Evolutionary conservation across 2,329 filamentous ascomycete species (phyloP), one percentile per base, ranked within the genome.

Genomic region (Colletotrichum shisoi): DNA sequence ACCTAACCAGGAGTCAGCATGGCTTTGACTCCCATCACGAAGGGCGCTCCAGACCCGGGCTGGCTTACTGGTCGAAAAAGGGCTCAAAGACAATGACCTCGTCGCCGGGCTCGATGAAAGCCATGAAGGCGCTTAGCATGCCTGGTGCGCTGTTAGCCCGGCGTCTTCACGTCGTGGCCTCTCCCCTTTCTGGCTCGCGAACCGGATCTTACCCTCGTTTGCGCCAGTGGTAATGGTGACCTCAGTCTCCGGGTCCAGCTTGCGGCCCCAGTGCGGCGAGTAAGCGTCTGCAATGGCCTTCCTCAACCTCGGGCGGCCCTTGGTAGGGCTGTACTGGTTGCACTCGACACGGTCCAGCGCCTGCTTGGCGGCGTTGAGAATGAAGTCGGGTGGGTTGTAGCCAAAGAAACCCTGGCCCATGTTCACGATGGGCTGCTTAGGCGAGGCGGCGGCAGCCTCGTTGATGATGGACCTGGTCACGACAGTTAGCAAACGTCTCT

Each of bases 31-130:
- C 31, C 31, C 2, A 27, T 5, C 34, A 34, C 8, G 24, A 12
- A 48, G 27, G 17, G 17, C 5, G n/a, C 17, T 7, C 34, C 27
- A 8, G 15, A 13, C 21, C 19, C 1, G 5, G 13, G 31, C 83
- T 8, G 13, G 31, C 83, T 76, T 77, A 92, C 89, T 99, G 95
- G 79, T 99, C 95, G 77, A 98, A 99, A 81, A 97, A 99, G 12
- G 95, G 95, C 81, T 99, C 95, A 77, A 99, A 97, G 63, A 99
- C 87, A 71, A 99, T 97, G 71, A 97, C 95, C 79, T 99, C 95
- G 75, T 99, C 95, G 13, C 93, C 95, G 1, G 87, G 86, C 79
- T 99, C 95, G 66, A 99, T 89, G 73, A 99, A 99, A 3, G 87
- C 95, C 95, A 99, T 98, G 76, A 99, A 98, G 0, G 94, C 95